Conservation (phyloP, 306 rosid genomes). For the Trifolium fragiferum region DNA sequence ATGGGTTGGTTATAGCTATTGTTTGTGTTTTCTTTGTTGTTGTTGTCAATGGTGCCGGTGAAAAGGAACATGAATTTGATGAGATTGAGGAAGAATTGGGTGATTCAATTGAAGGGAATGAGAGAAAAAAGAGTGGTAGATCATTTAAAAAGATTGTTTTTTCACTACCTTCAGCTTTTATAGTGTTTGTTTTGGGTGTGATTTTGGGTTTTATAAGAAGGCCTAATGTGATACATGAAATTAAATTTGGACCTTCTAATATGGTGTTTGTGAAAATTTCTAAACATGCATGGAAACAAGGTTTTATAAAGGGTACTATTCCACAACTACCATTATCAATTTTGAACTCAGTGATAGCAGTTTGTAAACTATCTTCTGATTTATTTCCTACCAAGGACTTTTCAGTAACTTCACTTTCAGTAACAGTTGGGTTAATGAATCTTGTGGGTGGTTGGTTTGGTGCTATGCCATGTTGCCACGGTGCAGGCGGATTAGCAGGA, state of each 20-base stretch:
- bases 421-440: conserved; percentile 87
- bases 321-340: conserved; percentile 81
- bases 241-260: conserved; percentile 71
- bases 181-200: conserved; percentile 63
- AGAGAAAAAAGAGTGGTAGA: background rate
- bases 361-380: conserved; percentile 66
- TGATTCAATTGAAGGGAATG: background rate
- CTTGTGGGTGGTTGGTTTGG: conserved; percentile 82
- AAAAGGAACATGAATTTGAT: background rate
- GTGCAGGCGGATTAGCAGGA: conserved; percentile 86
- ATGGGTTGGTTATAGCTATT: conserved; percentile 70
- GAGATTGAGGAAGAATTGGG: background rate
- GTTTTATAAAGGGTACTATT: conserved; percentile 74
- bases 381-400: conserved; percentile 68
- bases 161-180: conserved; percentile 73
- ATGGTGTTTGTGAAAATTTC: conserved; percentile 57
- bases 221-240: conserved; percentile 58
- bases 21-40: conserved; percentile 62
- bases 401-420: conserved; percentile 67
- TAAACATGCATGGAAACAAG: conserved; percentile 67
- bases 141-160: conserved; percentile 46
- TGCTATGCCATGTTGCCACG: conserved; percentile 81
- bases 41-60: conserved; percentile 69
- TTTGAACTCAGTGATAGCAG: conserved; percentile 75
- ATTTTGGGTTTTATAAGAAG: conserved; percentile 60